Conservation (phyloP, 768 basidiomycete species). For the Mycena albidolilacea region DNA sequence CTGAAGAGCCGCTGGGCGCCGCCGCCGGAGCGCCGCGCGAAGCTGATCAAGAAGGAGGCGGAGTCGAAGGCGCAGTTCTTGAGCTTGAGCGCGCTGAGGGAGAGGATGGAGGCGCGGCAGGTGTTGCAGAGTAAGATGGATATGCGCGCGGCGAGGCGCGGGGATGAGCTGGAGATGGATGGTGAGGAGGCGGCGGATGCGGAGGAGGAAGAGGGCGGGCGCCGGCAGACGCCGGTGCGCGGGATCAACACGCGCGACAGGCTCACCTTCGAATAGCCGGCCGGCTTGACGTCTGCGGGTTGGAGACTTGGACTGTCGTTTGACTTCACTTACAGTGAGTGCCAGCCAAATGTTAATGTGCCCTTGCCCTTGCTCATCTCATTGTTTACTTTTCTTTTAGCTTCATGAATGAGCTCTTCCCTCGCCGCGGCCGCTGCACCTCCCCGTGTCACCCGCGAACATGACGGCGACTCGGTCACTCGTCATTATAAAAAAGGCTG, state of each 20-base stretch:
- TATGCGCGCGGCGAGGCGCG: slow-evolving; percentile 27
- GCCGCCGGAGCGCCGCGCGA: slow-evolving; percentile 64
- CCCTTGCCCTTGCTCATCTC: neutral
- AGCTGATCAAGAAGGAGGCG: slow-evolving; percentile 67
- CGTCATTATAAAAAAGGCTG: neutral
- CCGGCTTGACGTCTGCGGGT: neutral
- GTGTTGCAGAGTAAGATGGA: slow-evolving; percentile 51
- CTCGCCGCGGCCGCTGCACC: neutral
- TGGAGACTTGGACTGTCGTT: neutral
- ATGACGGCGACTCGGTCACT: neutral
- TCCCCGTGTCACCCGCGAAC: slow-evolving; percentile 10
- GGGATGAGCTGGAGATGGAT: slow-evolving; percentile 36
- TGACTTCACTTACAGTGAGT: neutral
- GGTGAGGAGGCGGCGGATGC: slow-evolving; percentile 38
- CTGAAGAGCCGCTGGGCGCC: slow-evolving; percentile 84
- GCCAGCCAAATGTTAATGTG: neutral
- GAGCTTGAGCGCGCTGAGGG: slow-evolving; percentile 56
- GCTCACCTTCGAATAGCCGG: slow-evolving; percentile 17
- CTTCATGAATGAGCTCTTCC: slow-evolving; percentile 1
- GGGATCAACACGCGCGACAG: slow-evolving; percentile 23
- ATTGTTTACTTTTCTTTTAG: slow-evolving; percentile 7
- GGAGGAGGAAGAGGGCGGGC: neutral
- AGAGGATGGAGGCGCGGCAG: slow-evolving; percentile 56
- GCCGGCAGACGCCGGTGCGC: neutral
- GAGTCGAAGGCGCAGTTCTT: slow-evolving; percentile 57